Evolutionary conservation across 768 basidiomycete genomes (phyloP).

Genomic region (Leccinum boreale): DNA sequence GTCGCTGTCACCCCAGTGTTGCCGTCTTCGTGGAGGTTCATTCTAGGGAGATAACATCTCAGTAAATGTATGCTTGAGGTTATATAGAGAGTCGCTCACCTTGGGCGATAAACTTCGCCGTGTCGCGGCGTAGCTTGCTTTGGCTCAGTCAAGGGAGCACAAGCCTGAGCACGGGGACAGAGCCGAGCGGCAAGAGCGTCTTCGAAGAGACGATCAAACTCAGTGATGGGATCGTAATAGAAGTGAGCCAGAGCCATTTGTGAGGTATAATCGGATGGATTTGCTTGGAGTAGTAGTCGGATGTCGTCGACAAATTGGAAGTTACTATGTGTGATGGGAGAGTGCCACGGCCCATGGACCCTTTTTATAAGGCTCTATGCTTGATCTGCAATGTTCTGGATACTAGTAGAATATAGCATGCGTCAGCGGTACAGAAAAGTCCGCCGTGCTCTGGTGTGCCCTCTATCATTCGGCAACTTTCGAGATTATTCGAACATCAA

Average conservation of each 20-base stretch:
- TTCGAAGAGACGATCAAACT: constrained; percentile 8
- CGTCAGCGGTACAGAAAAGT: background rate
- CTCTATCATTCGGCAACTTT: constrained; percentile 4
- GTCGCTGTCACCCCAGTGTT: constrained; percentile 44
- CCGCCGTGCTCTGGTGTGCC: background rate
- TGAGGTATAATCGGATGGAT: background rate
- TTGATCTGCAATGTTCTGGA: constrained; percentile 7
- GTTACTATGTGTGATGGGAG: background rate
- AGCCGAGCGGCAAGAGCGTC: constrained; percentile 23
- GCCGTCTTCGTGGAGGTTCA: constrained; percentile 48
- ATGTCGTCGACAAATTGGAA: background rate
- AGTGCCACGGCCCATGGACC: background rate
- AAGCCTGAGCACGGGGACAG: background rate
- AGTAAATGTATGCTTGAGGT: background rate
- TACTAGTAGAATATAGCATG: background rate
- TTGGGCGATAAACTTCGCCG: constrained; percentile 17
- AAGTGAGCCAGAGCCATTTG: constrained; percentile 4
- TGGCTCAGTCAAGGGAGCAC: background rate
- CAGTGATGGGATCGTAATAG: constrained; percentile 3
- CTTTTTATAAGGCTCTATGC: constrained; percentile 5
- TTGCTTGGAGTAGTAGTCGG: background rate
- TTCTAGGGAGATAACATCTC: constrained; percentile 16
- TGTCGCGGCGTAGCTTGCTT: background rate
- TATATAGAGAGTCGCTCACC: background rate
- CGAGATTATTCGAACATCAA: constrained; percentile 2